These are phyloP conservation scores for Urtica urens DNA, from an alignment of 306 rosid genomes.

Conservation along the genomic window DNA sequence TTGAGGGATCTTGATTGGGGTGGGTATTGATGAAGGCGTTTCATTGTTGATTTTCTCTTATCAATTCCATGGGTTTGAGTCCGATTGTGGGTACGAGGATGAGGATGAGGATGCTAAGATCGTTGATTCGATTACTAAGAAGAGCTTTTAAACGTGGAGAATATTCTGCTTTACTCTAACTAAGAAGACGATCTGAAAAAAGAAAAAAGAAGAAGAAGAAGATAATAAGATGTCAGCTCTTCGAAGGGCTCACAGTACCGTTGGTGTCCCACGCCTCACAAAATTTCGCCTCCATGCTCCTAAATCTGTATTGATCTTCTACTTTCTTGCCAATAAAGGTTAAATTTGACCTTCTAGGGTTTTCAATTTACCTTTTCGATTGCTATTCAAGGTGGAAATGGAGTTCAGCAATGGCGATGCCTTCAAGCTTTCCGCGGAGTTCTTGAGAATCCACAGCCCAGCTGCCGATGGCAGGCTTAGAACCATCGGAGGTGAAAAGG, in stretches of 20 bases:
- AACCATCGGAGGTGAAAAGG: constrained; percentile 84
- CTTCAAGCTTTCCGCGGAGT: constrained; percentile 71
- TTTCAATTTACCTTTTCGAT: not conserved
- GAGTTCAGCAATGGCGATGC: constrained; percentile 44
- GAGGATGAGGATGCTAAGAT: too few relatives aligned
- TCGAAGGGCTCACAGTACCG: constrained; percentile 35
- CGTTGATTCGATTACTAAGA: too few relatives aligned
- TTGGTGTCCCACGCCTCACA: constrained; percentile 45
- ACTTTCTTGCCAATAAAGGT: not conserved
- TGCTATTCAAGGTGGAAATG: constrained; percentile 51
- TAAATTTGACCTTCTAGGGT: not conserved
- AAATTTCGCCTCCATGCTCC: constrained; percentile 67
- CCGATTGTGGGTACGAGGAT: too few relatives aligned
- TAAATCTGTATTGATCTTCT: constrained; percentile 29
- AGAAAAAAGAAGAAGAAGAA: not conserved
- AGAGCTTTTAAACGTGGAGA: too few relatives aligned
- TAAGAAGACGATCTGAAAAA: not conserved
- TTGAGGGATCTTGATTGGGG: too few relatives aligned
- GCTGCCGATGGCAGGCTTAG: constrained; percentile 77
- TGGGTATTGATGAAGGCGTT: too few relatives aligned
- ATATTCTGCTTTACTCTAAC: too few relatives aligned
- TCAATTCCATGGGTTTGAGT: too few relatives aligned
- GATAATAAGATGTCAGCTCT: constrained; percentile 15
- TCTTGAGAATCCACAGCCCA: constrained; percentile 70
- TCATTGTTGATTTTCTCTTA: too few relatives aligned